Evolutionary conservation across 495 filamentous ascomycete genomes (phyloP).

Genomic region (Aspergillus asperescens): DNA sequence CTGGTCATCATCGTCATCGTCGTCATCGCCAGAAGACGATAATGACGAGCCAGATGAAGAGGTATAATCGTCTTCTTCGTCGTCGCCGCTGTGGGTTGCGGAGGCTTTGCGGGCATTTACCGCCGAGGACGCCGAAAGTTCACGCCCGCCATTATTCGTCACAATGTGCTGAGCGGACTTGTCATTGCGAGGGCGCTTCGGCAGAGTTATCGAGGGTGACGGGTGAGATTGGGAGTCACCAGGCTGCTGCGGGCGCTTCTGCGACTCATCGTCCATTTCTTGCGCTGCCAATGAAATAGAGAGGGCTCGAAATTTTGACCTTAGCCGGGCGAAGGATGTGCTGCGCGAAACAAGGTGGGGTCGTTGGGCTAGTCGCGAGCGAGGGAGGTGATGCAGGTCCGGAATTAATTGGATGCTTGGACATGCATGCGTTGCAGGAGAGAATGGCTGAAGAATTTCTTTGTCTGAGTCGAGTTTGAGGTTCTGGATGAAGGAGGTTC

Average conservation of each 20-base stretch:
- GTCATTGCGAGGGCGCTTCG: background rate
- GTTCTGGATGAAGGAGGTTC: background rate
- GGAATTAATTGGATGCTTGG: slow-evolving; percentile 1
- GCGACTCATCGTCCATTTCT: slow-evolving; percentile 13
- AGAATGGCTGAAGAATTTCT: background rate
- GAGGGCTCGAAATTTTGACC: background rate
- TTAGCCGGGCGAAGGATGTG: slow-evolving; percentile 4
- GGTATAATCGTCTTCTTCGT: slow-evolving; percentile 36
- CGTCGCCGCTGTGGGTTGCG: background rate
- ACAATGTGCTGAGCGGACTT: background rate
- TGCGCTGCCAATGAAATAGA: slow-evolving; percentile 12
- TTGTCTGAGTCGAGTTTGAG: background rate
- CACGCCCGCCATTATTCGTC: slow-evolving; percentile 2
- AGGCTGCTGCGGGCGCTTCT: slow-evolving; percentile 19
- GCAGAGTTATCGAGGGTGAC: slow-evolving; percentile 1
- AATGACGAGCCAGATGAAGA: slow-evolving; percentile 32
- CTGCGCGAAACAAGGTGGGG: slow-evolving; percentile 9
- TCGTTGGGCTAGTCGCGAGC: background rate
- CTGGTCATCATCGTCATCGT: slow-evolving; percentile 23
- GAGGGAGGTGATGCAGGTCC: slow-evolving; percentile 2
- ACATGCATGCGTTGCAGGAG: background rate
- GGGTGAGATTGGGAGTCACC: slow-evolving; percentile 9
- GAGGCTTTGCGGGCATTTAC: background rate
- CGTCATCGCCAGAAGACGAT: slow-evolving; percentile 23
- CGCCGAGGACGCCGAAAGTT: slow-evolving; percentile 7